phyloP scores from a whole-genome alignment of 176 grass and related monocot genomes.

The Avena atlantica region DNA sequence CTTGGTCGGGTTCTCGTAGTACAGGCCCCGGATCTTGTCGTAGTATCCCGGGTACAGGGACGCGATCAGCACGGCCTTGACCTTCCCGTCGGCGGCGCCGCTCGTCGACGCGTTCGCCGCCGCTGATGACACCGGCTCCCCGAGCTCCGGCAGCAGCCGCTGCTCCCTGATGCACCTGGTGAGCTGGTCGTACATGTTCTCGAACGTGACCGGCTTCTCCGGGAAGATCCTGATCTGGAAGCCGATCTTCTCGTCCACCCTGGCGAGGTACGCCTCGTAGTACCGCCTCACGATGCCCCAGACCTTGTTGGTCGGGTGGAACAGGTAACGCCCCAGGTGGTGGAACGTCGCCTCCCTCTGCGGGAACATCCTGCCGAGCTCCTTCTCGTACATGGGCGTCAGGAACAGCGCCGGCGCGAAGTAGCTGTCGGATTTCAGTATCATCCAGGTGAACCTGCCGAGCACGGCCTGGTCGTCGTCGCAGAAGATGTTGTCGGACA shows the following conservation, averaged over 20 bases:
- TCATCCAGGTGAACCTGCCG: conserved; percentile 80
- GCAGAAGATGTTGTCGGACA: conserved; percentile 77
- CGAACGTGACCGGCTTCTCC: conserved; percentile 68
- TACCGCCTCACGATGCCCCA: conserved; percentile 75
- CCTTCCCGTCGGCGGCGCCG: conserved; percentile 34
- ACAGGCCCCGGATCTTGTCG: conserved; percentile 78
- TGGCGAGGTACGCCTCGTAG: conserved; percentile 74
- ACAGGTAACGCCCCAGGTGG: conserved; percentile 78
- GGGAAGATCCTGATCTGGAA: conserved; percentile 81
- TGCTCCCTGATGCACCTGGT: conserved; percentile 66
- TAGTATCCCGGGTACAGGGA: conserved; percentile 82
- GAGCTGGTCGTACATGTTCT: conserved; percentile 85
- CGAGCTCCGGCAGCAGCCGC: conserved; percentile 65
- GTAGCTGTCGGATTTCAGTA: conserved; percentile 85
- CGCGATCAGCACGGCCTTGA: conserved; percentile 74
- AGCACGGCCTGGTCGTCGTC: conserved; percentile 72
- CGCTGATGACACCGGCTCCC: not conserved
- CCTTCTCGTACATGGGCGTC: conserved; percentile 59
- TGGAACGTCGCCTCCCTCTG: conserved; percentile 70
- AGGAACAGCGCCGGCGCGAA: conserved; percentile 84
- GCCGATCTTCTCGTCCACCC: conserved; percentile 78
- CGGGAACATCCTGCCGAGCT: conserved; percentile 70
- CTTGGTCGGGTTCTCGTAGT: conserved; percentile 80
- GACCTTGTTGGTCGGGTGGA: conserved; percentile 69
- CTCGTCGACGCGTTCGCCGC: conserved; percentile 8